A percentile compares a stretch with the other conserved stretches of the same genome.
These are phyloP conservation scores for Anthoceros angustus DNA, from an alignment of 225 moss, liverwort and hornwort genomes.

Conservation along the genomic window DNA sequence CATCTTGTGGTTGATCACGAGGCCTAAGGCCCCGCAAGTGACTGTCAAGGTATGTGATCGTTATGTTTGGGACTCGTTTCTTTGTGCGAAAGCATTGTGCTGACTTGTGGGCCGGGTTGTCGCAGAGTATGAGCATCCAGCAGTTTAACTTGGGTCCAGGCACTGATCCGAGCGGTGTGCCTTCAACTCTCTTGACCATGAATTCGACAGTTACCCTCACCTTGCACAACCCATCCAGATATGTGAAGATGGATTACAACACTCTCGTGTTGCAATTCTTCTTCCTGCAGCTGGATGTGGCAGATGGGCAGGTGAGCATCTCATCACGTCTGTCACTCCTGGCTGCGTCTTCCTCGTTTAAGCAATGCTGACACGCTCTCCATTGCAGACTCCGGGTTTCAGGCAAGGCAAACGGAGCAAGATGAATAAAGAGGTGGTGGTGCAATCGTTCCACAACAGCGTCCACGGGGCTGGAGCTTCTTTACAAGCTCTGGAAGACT, in stretches of 20 bases:
- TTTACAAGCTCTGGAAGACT: background rate
- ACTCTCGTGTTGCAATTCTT: background rate
- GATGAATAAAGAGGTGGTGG: background rate
- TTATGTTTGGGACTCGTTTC: background rate
- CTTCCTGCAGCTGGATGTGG: background rate
- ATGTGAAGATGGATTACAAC: constrained; percentile 1
- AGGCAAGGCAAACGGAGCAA: background rate
- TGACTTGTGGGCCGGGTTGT: too few species aligned
- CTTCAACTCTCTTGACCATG: background rate
- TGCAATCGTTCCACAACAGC: background rate
- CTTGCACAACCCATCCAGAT: background rate
- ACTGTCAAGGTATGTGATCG: background rate
- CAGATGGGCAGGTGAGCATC: background rate
- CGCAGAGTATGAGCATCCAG: background rate
- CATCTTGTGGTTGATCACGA: constrained; percentile 2
- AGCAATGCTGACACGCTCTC: too few species aligned
- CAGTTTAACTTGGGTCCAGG: background rate
- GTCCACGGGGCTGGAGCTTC: background rate
- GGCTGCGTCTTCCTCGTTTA: background rate
- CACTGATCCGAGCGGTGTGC: background rate
- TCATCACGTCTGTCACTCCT: background rate
- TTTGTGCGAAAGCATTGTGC: too few species aligned
- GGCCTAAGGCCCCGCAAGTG: background rate
- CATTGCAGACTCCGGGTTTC: background rate
- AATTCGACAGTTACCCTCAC: background rate